Evolutionary conservation across 371 early-diverging fungal species (phyloP).

Genomic region (Mortierella sp.): DNA sequence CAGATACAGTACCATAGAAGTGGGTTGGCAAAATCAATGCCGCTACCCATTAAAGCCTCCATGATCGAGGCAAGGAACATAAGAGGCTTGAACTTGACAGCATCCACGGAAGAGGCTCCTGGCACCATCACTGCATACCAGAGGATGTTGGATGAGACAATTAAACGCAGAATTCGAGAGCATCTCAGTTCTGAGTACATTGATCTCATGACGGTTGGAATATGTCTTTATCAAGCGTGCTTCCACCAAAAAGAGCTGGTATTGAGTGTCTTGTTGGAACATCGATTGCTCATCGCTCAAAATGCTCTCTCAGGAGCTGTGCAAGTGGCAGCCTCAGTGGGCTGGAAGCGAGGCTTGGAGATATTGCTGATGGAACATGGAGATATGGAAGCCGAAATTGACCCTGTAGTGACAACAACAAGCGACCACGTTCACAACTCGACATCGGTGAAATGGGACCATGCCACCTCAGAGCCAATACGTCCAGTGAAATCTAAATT

Average conservation of each 20-base stretch:
- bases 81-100: not conserved
- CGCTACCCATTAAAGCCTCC: slow-evolving; percentile 33
- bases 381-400: slow-evolving; percentile 53
- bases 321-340: slow-evolving; percentile 50
- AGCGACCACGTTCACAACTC: slow-evolving; percentile 37
- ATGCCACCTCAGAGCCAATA: slow-evolving; percentile 31
- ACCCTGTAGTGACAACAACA: slow-evolving; percentile 41
- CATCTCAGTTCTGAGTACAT: slow-evolving; percentile 36
- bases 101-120: not conserved
- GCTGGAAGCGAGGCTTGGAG: slow-evolving; percentile 49
- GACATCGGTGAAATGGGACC: slow-evolving; percentile 50
- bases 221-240: slow-evolving; percentile 52
- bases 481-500: slow-evolving; percentile 1
- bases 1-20: slow-evolving; percentile 5
- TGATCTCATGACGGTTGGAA: slow-evolving; percentile 50
- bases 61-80: slow-evolving; percentile 11
- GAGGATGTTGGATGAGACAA: slow-evolving; percentile 22
- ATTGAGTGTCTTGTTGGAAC: slow-evolving; percentile 30
- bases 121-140: not conserved
- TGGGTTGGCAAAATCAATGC: slow-evolving; percentile 24
- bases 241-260: slow-evolving; percentile 39
- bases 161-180: slow-evolving; percentile 24
- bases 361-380: slow-evolving; percentile 44
- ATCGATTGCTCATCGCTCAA: slow-evolving; percentile 47
- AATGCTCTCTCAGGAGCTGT: slow-evolving; percentile 53